Evolutionary conservation across 169 alveolate genomes (phyloP).

Genomic region (Amoebophrya sp.): DNA sequence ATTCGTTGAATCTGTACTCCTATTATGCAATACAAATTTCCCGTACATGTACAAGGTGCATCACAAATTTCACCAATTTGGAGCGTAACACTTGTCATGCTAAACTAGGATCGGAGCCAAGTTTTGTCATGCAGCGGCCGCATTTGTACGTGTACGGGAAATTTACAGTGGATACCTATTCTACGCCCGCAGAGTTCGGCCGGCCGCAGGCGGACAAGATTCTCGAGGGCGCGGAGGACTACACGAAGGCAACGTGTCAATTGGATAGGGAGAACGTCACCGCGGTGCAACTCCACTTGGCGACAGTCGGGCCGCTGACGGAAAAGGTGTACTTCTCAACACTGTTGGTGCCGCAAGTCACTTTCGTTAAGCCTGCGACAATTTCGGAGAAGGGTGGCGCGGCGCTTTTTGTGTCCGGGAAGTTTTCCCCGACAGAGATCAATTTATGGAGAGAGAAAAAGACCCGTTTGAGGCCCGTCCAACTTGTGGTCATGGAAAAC

Average conservation of each 20-base stretch:
- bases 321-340: background rate
- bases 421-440: background rate
- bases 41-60: too few species aligned
- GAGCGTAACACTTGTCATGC: too few species aligned
- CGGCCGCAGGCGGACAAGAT: conserved; percentile 8
- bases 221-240: conserved; percentile 14
- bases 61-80: too few species aligned
- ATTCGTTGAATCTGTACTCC: background rate
- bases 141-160: too few species aligned
- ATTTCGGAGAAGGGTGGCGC: background rate
- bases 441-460: too few species aligned
- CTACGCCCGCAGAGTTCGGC: conserved; percentile 2
- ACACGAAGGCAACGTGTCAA: background rate
- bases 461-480: too few species aligned
- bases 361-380: background rate
- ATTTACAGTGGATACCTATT: too few species aligned
- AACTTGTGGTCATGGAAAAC: too few species aligned
- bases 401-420: background rate
- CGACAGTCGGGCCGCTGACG: conserved; percentile 3
- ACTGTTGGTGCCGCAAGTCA: background rate
- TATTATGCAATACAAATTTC: too few species aligned
- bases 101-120: too few species aligned
- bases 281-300: background rate
- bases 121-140: too few species aligned
- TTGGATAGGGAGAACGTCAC: background rate